These are phyloP conservation scores for Backusella macrospora DNA, from an alignment of 192 early-diverging fungal genomes.

Conservation along the genomic window DNA sequence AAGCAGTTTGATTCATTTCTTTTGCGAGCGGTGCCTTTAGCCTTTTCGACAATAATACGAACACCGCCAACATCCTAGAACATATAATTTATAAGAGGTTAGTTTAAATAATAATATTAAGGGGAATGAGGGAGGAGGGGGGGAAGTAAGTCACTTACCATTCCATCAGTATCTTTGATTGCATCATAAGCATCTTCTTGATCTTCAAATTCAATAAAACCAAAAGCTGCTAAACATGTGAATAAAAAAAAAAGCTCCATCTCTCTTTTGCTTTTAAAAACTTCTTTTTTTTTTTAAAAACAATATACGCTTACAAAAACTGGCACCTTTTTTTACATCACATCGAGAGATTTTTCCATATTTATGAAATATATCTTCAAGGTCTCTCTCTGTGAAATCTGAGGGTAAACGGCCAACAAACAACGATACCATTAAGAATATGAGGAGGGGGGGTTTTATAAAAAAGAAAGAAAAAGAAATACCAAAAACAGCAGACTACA, in stretches of 20 bases:
- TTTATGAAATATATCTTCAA: slow-evolving; percentile 55
- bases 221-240: slow-evolving; percentile 42
- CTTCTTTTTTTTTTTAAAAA: neutral
- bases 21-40: slow-evolving; percentile 24
- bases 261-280: neutral
- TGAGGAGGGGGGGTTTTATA: neutral
- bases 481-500: too few species aligned
- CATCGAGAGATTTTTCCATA: slow-evolving; percentile 49
- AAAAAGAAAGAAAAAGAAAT: neutral
- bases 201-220: slow-evolving; percentile 56
- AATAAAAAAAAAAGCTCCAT: neutral
- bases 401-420: slow-evolving; percentile 33
- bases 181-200: slow-evolving; percentile 50
- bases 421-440: slow-evolving; percentile 10
- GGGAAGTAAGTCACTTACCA: too few species aligned
- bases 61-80: slow-evolving; percentile 24
- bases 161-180: slow-evolving; percentile 30
- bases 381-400: slow-evolving; percentile 31
- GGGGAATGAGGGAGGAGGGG: too few species aligned
- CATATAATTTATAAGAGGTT: too few species aligned
- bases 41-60: slow-evolving; percentile 32
- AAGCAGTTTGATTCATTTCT: slow-evolving; percentile 24
- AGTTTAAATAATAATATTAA: too few species aligned
- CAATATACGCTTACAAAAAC: slow-evolving; percentile 18
- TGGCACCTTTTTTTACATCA: slow-evolving; percentile 25